phyloP scores from a whole-genome alignment of 148 eudicot genomes.

The Persicaria tinctoria region DNA sequence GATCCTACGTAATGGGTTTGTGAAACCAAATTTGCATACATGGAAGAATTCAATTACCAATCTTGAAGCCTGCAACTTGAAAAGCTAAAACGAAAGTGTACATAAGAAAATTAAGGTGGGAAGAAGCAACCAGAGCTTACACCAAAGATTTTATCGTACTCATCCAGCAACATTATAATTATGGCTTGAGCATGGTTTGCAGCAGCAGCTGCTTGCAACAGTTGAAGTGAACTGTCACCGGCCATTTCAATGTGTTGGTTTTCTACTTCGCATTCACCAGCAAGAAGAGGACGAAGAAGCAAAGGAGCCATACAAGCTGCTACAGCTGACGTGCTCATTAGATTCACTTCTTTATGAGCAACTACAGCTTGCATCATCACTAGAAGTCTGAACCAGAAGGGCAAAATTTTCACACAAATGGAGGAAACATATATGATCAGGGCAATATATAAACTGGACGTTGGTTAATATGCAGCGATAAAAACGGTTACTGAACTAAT shows the following conservation, averaged over 20 bases:
- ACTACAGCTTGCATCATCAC: slow-evolving; percentile 81
- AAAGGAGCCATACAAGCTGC: slow-evolving; percentile 99
- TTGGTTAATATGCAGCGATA: neutral
- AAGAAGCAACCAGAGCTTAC: slow-evolving; percentile 31
- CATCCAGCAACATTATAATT: slow-evolving; percentile 72
- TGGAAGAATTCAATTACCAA: neutral
- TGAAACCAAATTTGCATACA: neutral
- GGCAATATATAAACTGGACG: neutral
- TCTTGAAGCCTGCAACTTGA: neutral
- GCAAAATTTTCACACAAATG: neutral
- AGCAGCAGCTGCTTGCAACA: slow-evolving; percentile 97
- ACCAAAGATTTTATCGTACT: slow-evolving; percentile 89
- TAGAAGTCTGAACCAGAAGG: slow-evolving; percentile 53
- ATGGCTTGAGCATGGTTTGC: slow-evolving; percentile 99
- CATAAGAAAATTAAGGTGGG: neutral
- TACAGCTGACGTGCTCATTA: slow-evolving; percentile 89
- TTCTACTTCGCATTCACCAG: slow-evolving; percentile 92
- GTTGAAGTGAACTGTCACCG: slow-evolving; percentile 87
- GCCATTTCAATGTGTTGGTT: slow-evolving; percentile 61
- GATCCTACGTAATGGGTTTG: neutral
- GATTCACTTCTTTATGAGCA: slow-evolving; percentile 56
- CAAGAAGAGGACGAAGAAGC: slow-evolving; percentile 91
- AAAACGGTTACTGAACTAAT: neutral
- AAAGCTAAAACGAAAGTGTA: neutral
- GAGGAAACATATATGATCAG: neutral